These are phyloP conservation scores for Penicillium desertorum DNA, from an alignment of 495 filamentous ascomycete genomes.

Conservation along the genomic window DNA sequence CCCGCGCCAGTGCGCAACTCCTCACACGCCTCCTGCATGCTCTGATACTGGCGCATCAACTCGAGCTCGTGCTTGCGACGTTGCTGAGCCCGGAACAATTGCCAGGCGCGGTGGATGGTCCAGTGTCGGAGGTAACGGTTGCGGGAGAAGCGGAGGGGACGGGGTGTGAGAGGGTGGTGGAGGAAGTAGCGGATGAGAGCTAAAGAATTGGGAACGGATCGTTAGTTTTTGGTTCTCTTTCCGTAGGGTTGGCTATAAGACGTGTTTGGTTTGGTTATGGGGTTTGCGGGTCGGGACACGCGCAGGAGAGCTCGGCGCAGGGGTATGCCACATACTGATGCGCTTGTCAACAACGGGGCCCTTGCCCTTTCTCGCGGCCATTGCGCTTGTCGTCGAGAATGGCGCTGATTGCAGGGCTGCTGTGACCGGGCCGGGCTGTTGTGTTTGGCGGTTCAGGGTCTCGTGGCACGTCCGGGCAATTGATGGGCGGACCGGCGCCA, in stretches of 20 bases:
- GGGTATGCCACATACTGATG: conserved; percentile 46
- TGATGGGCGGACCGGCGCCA: conserved; percentile 33
- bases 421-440: conserved; percentile 30
- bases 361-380: conserved; percentile 35
- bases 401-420: conserved; percentile 33
- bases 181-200: conserved; percentile 67
- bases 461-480: conserved; percentile 32
- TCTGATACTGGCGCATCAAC: conserved; percentile 73
- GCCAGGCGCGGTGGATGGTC: conserved; percentile 97
- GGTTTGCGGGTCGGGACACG: conserved; percentile 13
- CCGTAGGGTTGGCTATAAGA: background rate
- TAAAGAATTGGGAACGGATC: conserved; percentile 21
- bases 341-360: conserved; percentile 34
- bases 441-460: conserved; percentile 27
- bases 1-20: conserved; percentile 70
- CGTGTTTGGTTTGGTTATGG: background rate
- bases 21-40: conserved; percentile 78
- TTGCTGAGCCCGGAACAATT: conserved; percentile 65
- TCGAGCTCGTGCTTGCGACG: conserved; percentile 58
- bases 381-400: conserved; percentile 47
- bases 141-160: conserved; percentile 81
- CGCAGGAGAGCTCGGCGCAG: background rate
- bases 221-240: conserved; percentile 2
- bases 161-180: conserved; percentile 62
- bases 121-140: conserved; percentile 91